Conservation (phyloP, 768 basidiomycete species). For the Tremella yokohamensis region DNA sequence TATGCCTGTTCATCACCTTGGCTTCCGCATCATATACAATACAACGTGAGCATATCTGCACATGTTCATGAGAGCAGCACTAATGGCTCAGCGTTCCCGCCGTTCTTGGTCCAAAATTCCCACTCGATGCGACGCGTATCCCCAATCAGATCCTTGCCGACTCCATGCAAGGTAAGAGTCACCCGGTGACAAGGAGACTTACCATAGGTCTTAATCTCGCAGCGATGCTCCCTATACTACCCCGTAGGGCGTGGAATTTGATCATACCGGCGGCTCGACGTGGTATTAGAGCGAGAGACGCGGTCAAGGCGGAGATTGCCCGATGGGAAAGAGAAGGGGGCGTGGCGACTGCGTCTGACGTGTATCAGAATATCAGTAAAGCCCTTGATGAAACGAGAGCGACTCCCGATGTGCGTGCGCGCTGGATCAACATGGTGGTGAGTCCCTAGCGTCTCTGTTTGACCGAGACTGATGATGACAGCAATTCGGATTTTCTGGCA, state of each 20-base stretch:
- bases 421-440: constrained; percentile 5
- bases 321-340: constrained; percentile 2
- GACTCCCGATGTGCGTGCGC: not conserved
- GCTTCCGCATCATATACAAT: constrained; percentile 3
- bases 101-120: not conserved
- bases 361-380: constrained; percentile 7
- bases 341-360: not conserved
- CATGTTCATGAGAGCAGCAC: not conserved
- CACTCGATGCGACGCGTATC: not conserved
- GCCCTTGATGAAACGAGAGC: not conserved
- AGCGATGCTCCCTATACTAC: constrained; percentile 5
- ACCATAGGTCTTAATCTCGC: not conserved
- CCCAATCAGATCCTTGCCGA: constrained; percentile 1
- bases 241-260: not conserved
- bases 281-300: not conserved
- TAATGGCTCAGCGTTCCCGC: not conserved
- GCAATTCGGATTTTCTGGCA: constrained; percentile 3
- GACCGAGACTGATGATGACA: not conserved
- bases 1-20: constrained; percentile 2
- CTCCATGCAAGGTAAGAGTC: not conserved
- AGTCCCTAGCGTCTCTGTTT: not conserved
- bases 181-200: not conserved
- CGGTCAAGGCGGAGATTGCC: not conserved
- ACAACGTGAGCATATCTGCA: not conserved
- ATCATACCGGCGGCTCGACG: constrained; percentile 1